These are phyloP conservation scores for Bathelium albidoporum DNA, from an alignment of 495 filamentous ascomycete genomes.

Conservation along the genomic window DNA sequence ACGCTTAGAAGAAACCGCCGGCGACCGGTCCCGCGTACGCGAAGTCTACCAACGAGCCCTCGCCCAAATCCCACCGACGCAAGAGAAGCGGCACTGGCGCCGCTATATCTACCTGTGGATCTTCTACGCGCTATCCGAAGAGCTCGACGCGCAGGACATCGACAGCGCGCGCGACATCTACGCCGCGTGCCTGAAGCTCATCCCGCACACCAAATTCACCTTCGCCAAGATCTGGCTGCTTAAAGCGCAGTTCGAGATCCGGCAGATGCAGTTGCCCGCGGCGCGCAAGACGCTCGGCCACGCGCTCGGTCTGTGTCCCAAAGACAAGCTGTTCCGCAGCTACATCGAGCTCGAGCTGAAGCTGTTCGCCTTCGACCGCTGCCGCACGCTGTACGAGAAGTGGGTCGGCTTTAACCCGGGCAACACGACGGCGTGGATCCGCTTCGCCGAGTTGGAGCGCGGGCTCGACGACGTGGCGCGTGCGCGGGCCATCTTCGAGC, in stretches of 20 bases:
- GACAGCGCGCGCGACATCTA: slow-evolving; percentile 84
- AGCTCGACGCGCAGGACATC: slow-evolving; percentile 68
- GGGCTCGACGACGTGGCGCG: slow-evolving; percentile 82
- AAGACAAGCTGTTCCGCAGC: slow-evolving; percentile 86
- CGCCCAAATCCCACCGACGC: slow-evolving; percentile 87
- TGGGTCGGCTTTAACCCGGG: slow-evolving; percentile 81
- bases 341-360: slow-evolving; percentile 89
- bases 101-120: slow-evolving; percentile 97
- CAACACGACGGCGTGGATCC: slow-evolving; percentile 89
- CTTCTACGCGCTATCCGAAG: slow-evolving; percentile 94
- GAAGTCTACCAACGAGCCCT: slow-evolving; percentile 95
- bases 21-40: slow-evolving; percentile 68
- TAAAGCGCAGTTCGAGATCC: slow-evolving; percentile 86
- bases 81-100: slow-evolving; percentile 96
- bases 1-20: slow-evolving; percentile 73
- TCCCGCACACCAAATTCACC: slow-evolving; percentile 94
- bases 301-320: slow-evolving; percentile 89
- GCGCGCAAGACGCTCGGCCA: slow-evolving; percentile 82
- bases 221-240: slow-evolving; percentile 95
- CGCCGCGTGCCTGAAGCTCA: slow-evolving; percentile 70
- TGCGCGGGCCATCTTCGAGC: slow-evolving; percentile 82
- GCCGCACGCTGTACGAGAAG: slow-evolving; percentile 86
- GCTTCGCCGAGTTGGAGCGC: slow-evolving; percentile 84
- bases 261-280: slow-evolving; percentile 65
- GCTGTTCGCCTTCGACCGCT: slow-evolving; percentile 83